Base-by-base conservation (phyloP, 345 rosid species). In the Turritis glabra region DNA sequence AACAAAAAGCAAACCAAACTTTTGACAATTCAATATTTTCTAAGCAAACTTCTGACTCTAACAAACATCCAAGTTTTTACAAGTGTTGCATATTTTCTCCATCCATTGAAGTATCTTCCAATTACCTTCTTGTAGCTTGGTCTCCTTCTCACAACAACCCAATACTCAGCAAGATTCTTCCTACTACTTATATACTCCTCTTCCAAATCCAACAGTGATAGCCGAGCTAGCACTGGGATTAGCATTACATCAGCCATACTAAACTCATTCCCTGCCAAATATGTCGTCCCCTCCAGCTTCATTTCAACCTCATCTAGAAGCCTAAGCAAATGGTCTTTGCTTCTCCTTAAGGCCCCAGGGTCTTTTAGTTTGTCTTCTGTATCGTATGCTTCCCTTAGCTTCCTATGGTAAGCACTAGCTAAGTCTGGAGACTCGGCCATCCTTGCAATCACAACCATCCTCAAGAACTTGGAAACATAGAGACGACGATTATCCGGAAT, bases 351-450 rank as follows among this genome's bases (percentile, higher is more conserved):
- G 35, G 85, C 85, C 21, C 76, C 85, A 4, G 82, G 80, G 61
- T 81, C 77, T 77, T 81, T 87, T 70, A 91, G 64, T 80, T 86
- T 88, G 78, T 90, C 96, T 44, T 91, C 96, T 1, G 84, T 91
- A 23, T 74, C 87, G 1, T 90, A 79, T 29, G 89, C 90, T 22
- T 88, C 97, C 76, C 80, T 90, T 59, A 88, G 90, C 84, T 88
- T 88, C 8, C 59, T 5, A 77, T 94, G 97, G 87, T 94, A 94
- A 6, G 95, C 87, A 59, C 86, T 88, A 5, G 97, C 97, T 14
- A 91, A 88, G 66, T 88, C 89, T 3, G 96, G 95, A 15, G 89
- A 90, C 64, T 91, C 97, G 0, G 92, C 89, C 94, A 90, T 90
- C 54, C 92, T 76, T 17, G 97, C 89, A 69, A 90, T 90, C 79